These are phyloP conservation scores for Alternaria brassicicola DNA, from an alignment of 2,329 filamentous ascomycete species.

Conservation along the genomic window DNA sequence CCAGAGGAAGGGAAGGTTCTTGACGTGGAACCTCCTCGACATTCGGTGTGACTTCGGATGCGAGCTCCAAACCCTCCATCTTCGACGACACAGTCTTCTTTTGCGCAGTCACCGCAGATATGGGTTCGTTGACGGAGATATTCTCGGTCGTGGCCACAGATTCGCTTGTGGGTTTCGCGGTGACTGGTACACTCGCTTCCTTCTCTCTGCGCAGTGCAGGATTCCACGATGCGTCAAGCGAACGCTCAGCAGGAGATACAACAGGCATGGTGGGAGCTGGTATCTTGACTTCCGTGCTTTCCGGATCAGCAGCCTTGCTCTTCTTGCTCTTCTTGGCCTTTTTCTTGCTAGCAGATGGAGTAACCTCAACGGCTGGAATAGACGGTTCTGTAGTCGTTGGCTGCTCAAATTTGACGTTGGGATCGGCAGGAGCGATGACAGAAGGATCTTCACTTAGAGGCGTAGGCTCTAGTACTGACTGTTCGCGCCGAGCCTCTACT, in stretches of 20 bases:
- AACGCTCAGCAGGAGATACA: slow-evolving; percentile 9
- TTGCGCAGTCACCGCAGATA: not conserved
- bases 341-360: slow-evolving; percentile 24
- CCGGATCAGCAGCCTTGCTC: slow-evolving; percentile 32
- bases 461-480: not conserved
- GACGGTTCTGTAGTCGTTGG: not conserved
- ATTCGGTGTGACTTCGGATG: not conserved
- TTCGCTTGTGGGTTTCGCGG: not conserved
- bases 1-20: not conserved
- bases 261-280: slow-evolving; percentile 10
- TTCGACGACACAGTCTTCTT: not conserved
- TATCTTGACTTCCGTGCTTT: slow-evolving; percentile 21
- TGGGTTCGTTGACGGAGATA: not conserved
- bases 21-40: not conserved
- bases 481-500: slow-evolving; percentile 8
- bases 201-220: not conserved
- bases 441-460: not conserved
- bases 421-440: not conserved
- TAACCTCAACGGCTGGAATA: not conserved
- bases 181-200: not conserved
- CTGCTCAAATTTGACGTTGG: not conserved
- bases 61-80: not conserved
- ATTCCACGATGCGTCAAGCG: slow-evolving; percentile 1
- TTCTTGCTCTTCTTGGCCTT: slow-evolving; percentile 42
- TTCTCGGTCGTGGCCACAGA: not conserved